Base-by-base conservation (phyloP, 148 eudicot species). In the Vaccinium corymbosum region DNA sequence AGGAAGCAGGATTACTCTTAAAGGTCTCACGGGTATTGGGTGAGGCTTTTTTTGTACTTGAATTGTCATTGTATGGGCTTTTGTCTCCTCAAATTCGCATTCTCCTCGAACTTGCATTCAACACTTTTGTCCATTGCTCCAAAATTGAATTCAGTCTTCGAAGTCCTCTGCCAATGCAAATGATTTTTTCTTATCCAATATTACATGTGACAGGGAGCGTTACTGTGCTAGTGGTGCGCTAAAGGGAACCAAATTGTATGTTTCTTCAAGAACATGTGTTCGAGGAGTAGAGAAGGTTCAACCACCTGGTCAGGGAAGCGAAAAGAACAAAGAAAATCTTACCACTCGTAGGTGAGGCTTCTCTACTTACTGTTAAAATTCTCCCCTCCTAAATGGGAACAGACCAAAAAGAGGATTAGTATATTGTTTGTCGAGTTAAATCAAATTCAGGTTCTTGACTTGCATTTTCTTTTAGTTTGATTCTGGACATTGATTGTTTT, bases 341-440 rank as follows among this genome's bases (percentile, higher is more conserved):
- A 84, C 83, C 82, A 66, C 87, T 81, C 86, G 85, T 75, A 89
- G 96, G 94, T 93, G 70, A 89, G 89, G 82, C 73, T 38, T 84
- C 84, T 80, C 22, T 52, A 64, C 61, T 17, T 35, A 59, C 78
- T 80, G 80, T 35, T 49, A 53, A 14, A 48, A 6, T 57, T 73
- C 49, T 80, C 3, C 9, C 1, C 22, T 71, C 3, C 20, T 71
- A 61, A 83, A 42, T 56, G 64, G 57, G 59, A 46, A 12, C 29
- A 83, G 16, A 32, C 29, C n/a, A 29, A 32, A 46, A 15, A 48
- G 0, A 38, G 56, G 46, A 27, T 27, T 59, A 81, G 10, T 27
- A 27, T 81, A 4, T 12, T 29, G 2, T 27, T 49, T 71, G 16
- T 27, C 6, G n/a, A 22, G 20, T 79, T 17, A 14, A 7, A 46